These are phyloP conservation scores for Taphrina populina DNA, from an alignment of 1,139 yeast species.

Conservation along the genomic window DNA sequence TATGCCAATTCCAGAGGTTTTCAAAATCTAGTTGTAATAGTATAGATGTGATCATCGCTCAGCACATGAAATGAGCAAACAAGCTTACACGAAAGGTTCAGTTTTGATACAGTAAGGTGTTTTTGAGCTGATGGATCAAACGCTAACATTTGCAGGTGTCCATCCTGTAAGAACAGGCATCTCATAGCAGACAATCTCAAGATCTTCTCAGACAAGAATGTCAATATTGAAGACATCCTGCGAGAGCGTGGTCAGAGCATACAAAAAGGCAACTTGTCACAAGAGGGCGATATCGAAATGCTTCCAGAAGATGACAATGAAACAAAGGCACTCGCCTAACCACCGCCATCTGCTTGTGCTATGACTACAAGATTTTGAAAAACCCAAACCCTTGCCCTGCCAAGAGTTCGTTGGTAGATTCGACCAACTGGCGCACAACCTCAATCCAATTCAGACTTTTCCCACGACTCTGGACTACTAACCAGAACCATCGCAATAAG, in stretches of 20 bases:
- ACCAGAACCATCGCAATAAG: constrained; percentile 34
- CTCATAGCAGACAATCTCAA: constrained; percentile 88
- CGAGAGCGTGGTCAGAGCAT: constrained; percentile 72
- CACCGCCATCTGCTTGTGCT: neutral
- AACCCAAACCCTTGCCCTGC: neutral
- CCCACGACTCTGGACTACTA: constrained; percentile 8
- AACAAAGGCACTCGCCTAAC: constrained; percentile 1
- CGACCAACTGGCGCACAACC: neutral
- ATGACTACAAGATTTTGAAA: neutral
- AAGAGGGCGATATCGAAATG: constrained; percentile 28
- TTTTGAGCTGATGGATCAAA: neutral
- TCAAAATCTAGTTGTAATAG: neutral
- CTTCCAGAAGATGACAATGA: constrained; percentile 3
- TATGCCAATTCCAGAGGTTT: neutral
- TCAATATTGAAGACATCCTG: constrained; percentile 78
- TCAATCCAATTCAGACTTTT: constrained; percentile 7
- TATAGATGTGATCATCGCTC: constrained; percentile 68
- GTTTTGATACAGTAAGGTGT: constrained; percentile 78
- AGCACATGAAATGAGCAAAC: constrained; percentile 83
- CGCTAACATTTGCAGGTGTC: constrained; percentile 10
- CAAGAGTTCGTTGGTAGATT: constrained; percentile 1
- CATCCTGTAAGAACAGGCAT: constrained; percentile 67
- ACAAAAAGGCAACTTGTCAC: constrained; percentile 49
- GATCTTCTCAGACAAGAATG: constrained; percentile 71
- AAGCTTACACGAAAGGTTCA: constrained; percentile 83